These are phyloP conservation scores for Stenogyne calaminthoides DNA, from an alignment of 305 asterid species.

Conservation along the genomic window DNA sequence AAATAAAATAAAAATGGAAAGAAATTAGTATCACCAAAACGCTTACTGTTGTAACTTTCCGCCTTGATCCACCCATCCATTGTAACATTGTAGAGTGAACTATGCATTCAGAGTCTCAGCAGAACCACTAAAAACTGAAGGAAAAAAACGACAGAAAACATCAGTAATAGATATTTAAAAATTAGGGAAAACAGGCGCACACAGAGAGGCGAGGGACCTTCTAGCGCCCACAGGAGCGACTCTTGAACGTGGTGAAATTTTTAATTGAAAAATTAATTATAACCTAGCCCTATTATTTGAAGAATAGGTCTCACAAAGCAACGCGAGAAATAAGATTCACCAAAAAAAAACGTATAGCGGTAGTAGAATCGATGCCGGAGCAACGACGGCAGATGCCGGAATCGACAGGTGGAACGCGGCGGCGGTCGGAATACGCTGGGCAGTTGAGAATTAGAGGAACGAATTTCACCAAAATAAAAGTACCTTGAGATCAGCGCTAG, in stretches of 20 bases:
- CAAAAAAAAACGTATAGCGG: not conserved
- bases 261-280: not conserved
- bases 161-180: not conserved
- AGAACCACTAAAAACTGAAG: constrained; percentile 26
- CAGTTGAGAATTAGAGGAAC: not conserved
- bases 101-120: constrained; percentile 24
- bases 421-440: not conserved
- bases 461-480: not conserved
- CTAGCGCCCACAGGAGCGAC: not conserved
- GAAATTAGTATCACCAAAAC: not conserved
- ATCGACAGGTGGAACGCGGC: not conserved
- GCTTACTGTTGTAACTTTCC: constrained; percentile 83
- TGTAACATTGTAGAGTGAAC: constrained; percentile 62
- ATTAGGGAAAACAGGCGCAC: not conserved
- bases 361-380: not conserved
- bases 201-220: not conserved
- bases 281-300: not conserved
- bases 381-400: not conserved
- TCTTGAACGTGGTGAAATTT: not conserved
- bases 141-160: constrained; percentile 14
- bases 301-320: not conserved
- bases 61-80: constrained; percentile 99
- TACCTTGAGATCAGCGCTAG: not conserved
- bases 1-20: constrained; percentile 2
- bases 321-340: not conserved